These are phyloP conservation scores for Phytophthora pseudosyringae DNA, from an alignment of 352 stramenopile species.

Conservation along the genomic window DNA sequence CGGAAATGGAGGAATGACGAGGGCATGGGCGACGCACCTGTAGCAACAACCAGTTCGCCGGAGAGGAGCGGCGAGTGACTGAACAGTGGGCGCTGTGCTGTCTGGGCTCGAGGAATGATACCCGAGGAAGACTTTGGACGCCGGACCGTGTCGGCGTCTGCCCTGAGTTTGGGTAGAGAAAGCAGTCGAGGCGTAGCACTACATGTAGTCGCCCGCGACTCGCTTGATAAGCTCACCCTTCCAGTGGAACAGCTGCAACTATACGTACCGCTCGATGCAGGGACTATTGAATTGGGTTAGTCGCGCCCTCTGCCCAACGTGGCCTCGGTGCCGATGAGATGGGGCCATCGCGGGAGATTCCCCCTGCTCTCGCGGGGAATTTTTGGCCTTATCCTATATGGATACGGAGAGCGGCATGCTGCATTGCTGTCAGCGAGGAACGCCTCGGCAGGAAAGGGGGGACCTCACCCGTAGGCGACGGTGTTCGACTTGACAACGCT, in stretches of 20 bases:
- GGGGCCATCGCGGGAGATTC: too few species aligned
- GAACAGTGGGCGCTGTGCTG: slow-evolving; percentile 16
- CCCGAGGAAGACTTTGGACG: slow-evolving; percentile 15
- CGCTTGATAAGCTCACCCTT: slow-evolving; percentile 20
- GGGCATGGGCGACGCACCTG: neutral
- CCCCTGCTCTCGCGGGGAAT: neutral
- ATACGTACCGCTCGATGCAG: slow-evolving; percentile 1
- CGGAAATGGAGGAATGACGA: slow-evolving; percentile 33
- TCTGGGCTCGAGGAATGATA: slow-evolving; percentile 30
- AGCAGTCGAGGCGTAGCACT: slow-evolving; percentile 2
- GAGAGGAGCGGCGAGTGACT: slow-evolving; percentile 32
- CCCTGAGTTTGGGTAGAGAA: slow-evolving; percentile 12
- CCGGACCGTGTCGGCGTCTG: neutral
- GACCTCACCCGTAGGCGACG: neutral
- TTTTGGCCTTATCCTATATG: neutral
- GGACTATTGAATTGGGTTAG: too few species aligned
- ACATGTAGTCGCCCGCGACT: neutral
- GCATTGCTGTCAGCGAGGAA: neutral
- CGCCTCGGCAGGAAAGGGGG: neutral
- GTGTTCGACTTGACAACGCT: slow-evolving; percentile 13
- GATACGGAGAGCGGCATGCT: neutral
- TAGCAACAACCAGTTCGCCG: slow-evolving; percentile 5
- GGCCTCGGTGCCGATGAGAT: neutral
- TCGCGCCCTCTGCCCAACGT: too few species aligned
- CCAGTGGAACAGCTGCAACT: slow-evolving; percentile 19